A percentile compares a stretch with the other conserved stretches of the same genome.
Evolutionary conservation across 495 filamentous ascomycete genomes (phyloP).

Genomic region (Neurospora sp.): DNA sequence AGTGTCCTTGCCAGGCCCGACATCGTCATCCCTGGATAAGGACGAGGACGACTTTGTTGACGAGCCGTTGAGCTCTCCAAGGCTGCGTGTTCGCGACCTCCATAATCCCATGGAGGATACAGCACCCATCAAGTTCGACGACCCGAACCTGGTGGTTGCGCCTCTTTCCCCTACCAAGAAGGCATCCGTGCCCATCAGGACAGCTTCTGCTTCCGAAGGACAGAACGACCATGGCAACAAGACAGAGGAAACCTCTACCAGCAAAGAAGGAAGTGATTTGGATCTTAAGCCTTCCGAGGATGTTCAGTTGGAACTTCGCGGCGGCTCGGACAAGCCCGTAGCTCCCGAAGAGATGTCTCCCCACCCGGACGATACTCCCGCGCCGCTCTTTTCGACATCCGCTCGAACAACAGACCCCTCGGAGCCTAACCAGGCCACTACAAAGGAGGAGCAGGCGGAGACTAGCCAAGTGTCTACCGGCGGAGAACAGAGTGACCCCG

Average conservation of each 20-base stretch:
- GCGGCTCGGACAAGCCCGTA: background rate
- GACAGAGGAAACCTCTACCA: background rate
- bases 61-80: constrained; percentile 54
- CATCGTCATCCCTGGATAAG: constrained; percentile 37
- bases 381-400: constrained; percentile 48
- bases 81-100: constrained; percentile 30
- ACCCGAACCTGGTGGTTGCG: constrained; percentile 35
- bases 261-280: background rate
- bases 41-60: constrained; percentile 63
- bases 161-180: constrained; percentile 42
- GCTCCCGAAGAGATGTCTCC: constrained; percentile 28
- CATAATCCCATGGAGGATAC: constrained; percentile 10
- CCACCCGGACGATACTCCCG: constrained; percentile 56
- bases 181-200: constrained; percentile 1
- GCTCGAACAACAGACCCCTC: background rate
- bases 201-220: background rate
- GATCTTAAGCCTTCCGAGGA: background rate
- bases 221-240: background rate
- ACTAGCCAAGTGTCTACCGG: constrained; percentile 11
- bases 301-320: background rate
- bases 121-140: constrained; percentile 21
- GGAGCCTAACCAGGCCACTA: background rate
- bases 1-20: constrained; percentile 18
- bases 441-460: background rate
- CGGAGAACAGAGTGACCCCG: constrained; percentile 7